Conservation (phyloP, 2,329 filamentous ascomycete genomes). For the Fusarium liriodendri region DNA sequence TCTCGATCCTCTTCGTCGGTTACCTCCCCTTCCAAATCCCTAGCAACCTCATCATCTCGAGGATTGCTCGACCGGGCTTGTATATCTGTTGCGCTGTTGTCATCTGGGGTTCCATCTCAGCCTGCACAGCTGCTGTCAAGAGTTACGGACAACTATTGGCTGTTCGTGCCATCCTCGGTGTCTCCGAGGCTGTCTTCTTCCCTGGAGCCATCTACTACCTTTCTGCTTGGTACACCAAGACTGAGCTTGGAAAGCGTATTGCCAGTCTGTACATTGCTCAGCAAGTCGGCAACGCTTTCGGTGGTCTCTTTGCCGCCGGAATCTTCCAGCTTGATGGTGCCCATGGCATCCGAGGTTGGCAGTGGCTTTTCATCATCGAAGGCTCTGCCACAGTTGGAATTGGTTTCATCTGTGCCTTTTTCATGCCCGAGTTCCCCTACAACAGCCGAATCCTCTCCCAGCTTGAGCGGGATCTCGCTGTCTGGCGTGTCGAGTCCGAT, state of each 20-base stretch:
- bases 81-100: slow-evolving; percentile 38
- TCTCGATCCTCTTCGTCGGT: slow-evolving; percentile 50
- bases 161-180: slow-evolving; percentile 57
- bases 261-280: slow-evolving; percentile 47
- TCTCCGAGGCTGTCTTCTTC: slow-evolving; percentile 68
- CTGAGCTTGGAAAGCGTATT: slow-evolving; percentile 48
- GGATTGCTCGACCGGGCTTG: slow-evolving; percentile 25
- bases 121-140: slow-evolving; percentile 58
- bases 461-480: slow-evolving; percentile 45
- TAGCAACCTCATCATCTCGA: slow-evolving; percentile 48
- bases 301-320: slow-evolving; percentile 49
- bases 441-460: slow-evolving; percentile 50
- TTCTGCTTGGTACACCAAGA: slow-evolving; percentile 54
- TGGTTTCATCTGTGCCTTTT: slow-evolving; percentile 43
- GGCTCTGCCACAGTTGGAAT: slow-evolving; percentile 26
- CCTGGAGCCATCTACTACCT: slow-evolving; percentile 55
- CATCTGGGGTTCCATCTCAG: slow-evolving; percentile 41
- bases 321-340: slow-evolving; percentile 47
- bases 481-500: slow-evolving; percentile 49
- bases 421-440: slow-evolving; percentile 55
- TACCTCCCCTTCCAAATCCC: slow-evolving; percentile 53
- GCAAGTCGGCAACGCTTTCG: slow-evolving; percentile 45
- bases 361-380: slow-evolving; percentile 47
- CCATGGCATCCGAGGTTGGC: slow-evolving; percentile 36
- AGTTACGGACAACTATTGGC: slow-evolving; percentile 46